Evolutionary conservation across 768 basidiomycete species (phyloP).

Genomic region (Tricholoma furcatifolium): DNA sequence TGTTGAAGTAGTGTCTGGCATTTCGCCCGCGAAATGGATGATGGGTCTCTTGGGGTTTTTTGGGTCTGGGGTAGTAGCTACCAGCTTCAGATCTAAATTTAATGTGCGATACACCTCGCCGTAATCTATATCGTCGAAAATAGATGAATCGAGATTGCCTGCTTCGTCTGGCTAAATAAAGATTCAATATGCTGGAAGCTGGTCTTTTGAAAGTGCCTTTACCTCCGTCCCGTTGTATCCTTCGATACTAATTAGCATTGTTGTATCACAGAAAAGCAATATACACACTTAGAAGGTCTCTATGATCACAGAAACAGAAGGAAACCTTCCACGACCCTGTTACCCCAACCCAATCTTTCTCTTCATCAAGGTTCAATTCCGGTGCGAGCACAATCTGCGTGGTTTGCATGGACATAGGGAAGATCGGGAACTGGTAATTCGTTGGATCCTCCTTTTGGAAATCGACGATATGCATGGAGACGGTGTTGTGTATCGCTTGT

Average conservation of each 20-base stretch:
- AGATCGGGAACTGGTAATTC: constrained; percentile 32
- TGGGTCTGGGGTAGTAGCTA: constrained; percentile 41
- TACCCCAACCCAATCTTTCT: constrained; percentile 58
- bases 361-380: constrained; percentile 33
- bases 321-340: constrained; percentile 58
- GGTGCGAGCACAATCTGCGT: constrained; percentile 49
- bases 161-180: constrained; percentile 27
- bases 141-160: constrained; percentile 34
- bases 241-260: constrained; percentile 1
- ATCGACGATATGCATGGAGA: constrained; percentile 53
- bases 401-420: constrained; percentile 51
- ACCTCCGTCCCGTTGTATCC: constrained; percentile 43
- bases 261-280: constrained; percentile 8
- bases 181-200: not conserved
- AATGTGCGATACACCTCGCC: constrained; percentile 52
- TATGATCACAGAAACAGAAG: constrained; percentile 71
- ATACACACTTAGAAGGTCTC: constrained; percentile 59
- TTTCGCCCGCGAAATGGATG: constrained; percentile 53
- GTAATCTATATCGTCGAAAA: constrained; percentile 52
- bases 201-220: constrained; percentile 5
- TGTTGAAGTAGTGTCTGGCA: constrained; percentile 42
- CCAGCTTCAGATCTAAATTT: constrained; percentile 44
- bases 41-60: constrained; percentile 49
- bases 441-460: constrained; percentile 28
- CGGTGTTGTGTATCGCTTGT: constrained; percentile 51